Evolutionary conservation across 176 grass and related monocot genomes (phyloP).

Genomic region (Musa troglodytarum): DNA sequence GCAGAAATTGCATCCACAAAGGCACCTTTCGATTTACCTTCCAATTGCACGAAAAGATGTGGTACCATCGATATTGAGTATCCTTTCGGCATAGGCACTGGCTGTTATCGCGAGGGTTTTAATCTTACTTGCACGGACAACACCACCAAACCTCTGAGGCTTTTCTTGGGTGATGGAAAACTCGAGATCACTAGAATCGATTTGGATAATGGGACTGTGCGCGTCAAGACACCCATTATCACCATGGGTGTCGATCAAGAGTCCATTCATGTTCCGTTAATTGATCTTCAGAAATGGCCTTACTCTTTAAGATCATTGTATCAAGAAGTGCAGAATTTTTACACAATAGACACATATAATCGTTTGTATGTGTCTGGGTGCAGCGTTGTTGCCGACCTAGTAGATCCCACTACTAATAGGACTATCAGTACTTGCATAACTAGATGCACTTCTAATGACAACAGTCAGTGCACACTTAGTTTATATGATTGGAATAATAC

Average conservation of each 20-base stretch:
- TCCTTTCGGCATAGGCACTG: constrained; percentile 20
- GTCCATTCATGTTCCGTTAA: background rate
- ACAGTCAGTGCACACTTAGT: too few species aligned
- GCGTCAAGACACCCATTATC: background rate
- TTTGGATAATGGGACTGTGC: rapidly evolving
- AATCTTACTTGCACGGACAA: constrained; percentile 16
- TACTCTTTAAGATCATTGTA: background rate
- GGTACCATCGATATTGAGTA: constrained; percentile 6
- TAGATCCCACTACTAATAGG: background rate
- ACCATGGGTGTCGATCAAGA: background rate
- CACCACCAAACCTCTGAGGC: background rate
- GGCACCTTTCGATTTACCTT: background rate
- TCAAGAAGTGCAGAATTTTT: too few species aligned
- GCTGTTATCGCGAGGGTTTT: constrained; percentile 31
- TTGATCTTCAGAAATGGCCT: background rate
- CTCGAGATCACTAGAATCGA: background rate
- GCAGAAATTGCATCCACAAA: too few species aligned
- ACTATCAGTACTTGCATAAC: background rate
- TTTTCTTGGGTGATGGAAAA: constrained; percentile 16
- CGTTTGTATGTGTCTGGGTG: background rate
- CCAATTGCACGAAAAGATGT: constrained; percentile 14
- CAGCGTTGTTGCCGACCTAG: background rate
- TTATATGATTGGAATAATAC: too few species aligned
- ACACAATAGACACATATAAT: background rate
- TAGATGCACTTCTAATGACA: background rate